Base-by-base conservation (phyloP, 1,284 basidiomycete species). In the Fomitopsis schrenkii region DNA sequence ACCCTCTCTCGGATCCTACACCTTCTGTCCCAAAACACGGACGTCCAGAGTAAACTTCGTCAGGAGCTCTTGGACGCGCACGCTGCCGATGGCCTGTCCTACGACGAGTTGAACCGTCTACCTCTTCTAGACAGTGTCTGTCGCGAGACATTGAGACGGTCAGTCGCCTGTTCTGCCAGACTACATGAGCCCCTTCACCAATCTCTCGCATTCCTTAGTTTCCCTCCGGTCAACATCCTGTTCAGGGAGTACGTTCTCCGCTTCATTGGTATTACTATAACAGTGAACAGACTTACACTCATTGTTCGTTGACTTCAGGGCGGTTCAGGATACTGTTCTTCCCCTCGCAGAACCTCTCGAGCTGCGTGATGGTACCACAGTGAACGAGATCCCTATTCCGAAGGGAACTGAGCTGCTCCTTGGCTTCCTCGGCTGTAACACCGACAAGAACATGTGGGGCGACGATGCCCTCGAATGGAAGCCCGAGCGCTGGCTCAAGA, bases 131-230 rank as follows among this genome's bases (percentile, higher is more conserved):
- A 70, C 50, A 64, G 68, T 5, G 55, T 69, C 26, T 70, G 67
- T 55, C 64, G 69, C 36, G 68, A 71, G 62, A 67, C 68, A 5
- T 60, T 71, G 10, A 59, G 67, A 50, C 26, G 66, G 68, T 71
- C 35, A 44, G 67, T 60, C n/a, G 15, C 10, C 35, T 12, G 35
- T 26, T n/a, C 22, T 14, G 0, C 7, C 26, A 36, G 10, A 12
- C 35, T 12, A 6, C 26, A 14, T 50, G 15, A 35, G 48, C 53
- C 2, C 48, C 45, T 48, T 42, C 59, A 6, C 53, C 59, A 17
- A 53, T 46, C 19, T 19, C 54, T 36, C 10, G 35, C 10, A 15
- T 3, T 17, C 12, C 15, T 6, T 12, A 36, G 35, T 12, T 36
- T 7, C 35, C 7, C 35, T 36, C 35, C 35, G 7, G 35, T 36